A percentile compares a stretch with the other conserved stretches of the same genome.
Evolutionary conservation across 805 yeast species (phyloP).

Genomic region (Cyberlindnera veronae): DNA sequence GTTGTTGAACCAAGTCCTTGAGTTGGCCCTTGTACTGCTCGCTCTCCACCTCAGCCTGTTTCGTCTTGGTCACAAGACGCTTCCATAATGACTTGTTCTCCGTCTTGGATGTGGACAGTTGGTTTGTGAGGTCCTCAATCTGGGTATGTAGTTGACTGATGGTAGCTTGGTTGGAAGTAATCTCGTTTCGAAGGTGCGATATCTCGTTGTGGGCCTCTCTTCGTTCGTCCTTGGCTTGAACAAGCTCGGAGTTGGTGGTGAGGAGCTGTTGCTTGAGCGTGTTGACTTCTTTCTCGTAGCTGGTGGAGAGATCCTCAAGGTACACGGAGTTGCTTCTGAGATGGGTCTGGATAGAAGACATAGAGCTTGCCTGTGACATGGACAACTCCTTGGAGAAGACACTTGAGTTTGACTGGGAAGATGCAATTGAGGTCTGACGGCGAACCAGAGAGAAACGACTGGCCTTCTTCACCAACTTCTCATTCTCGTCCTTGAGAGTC

Average conservation of each 20-base stretch:
- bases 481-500: conserved; percentile 17
- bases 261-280: conserved; percentile 8
- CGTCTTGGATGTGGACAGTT: not conserved
- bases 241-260: conserved; percentile 8
- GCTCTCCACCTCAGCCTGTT: conserved; percentile 14
- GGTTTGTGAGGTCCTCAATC: conserved; percentile 1
- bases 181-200: not conserved
- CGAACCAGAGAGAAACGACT: conserved; percentile 10
- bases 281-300: conserved; percentile 15
- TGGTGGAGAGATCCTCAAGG: conserved; percentile 5
- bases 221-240: conserved; percentile 2
- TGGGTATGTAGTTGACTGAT: conserved; percentile 1
- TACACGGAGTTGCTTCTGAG: conserved; percentile 4
- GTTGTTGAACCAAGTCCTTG: conserved; percentile 11
- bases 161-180: not conserved
- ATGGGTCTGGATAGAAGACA: conserved; percentile 17
- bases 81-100: conserved; percentile 8
- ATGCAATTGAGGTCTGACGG: conserved; percentile 16
- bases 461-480: conserved; percentile 9
- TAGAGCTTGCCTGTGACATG: conserved; percentile 22
- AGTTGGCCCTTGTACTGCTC: conserved; percentile 18
- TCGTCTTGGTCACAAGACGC: conserved; percentile 7
- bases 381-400: conserved; percentile 6
- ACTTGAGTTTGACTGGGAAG: conserved; percentile 6
- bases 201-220: conserved; percentile 2